Evolutionary conservation across 306 rosid genomes (phyloP).

Genomic region (Corylus heterophylla): DNA sequence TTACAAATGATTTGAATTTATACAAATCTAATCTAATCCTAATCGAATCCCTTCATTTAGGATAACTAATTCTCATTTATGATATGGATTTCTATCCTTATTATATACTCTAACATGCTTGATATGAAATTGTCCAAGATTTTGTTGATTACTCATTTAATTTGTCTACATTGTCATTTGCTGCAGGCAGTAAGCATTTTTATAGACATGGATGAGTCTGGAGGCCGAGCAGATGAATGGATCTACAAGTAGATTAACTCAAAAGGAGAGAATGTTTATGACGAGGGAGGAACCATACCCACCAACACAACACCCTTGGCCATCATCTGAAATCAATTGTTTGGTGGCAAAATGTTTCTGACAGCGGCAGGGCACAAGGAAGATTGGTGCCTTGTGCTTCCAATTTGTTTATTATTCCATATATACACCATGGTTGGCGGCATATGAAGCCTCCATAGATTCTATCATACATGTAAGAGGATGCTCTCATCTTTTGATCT

Average conservation of each 20-base stretch:
- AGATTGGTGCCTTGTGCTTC: background rate
- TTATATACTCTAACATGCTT: too few species aligned
- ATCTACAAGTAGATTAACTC: slow-evolving; percentile 66
- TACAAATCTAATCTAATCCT: too few species aligned
- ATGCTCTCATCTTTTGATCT: background rate
- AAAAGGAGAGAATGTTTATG: background rate
- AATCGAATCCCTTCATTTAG: too few species aligned
- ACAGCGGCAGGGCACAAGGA: slow-evolving; percentile 26
- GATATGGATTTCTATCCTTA: too few species aligned
- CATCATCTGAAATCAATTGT: slow-evolving; percentile 15
- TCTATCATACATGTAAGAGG: background rate
- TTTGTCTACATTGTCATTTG: background rate
- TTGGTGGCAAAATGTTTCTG: slow-evolving; percentile 18
- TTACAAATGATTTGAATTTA: too few species aligned
- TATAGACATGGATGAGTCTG: slow-evolving; percentile 93
- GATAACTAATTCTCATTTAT: too few species aligned
- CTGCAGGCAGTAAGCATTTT: slow-evolving; percentile 96
- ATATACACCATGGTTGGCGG: background rate
- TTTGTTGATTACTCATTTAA: background rate
- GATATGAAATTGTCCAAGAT: background rate
- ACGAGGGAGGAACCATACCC: slow-evolving; percentile 6
- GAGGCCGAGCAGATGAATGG: slow-evolving; percentile 91
- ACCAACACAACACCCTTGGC: slow-evolving; percentile 21
- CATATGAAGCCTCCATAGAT: background rate
- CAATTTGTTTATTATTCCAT: slow-evolving; percentile 1